Percentiles rank a stretch among this genome's conserved stretches.
These are phyloP conservation scores for Rhodotorula sp. DNA, from an alignment of 1,284 basidiomycete species.

Conservation along the genomic window DNA sequence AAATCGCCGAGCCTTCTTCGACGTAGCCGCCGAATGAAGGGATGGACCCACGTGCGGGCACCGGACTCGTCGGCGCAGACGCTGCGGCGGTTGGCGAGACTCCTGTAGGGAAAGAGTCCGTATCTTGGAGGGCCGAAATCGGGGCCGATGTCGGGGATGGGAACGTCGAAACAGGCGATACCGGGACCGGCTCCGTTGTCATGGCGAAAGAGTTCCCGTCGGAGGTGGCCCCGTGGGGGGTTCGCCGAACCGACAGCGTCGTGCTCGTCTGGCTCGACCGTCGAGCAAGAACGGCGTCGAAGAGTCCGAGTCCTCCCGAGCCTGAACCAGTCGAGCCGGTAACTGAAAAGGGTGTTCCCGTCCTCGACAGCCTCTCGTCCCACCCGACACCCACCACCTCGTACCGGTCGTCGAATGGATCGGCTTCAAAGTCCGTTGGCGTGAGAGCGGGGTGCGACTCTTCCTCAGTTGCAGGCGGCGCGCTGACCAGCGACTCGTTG, in stretches of 20 bases:
- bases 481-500: neutral
- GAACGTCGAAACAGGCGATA: too few species aligned
- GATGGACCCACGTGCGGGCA: neutral
- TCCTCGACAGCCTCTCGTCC: neutral
- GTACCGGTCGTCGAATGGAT: neutral
- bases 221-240: too few species aligned
- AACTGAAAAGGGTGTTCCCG: neutral
- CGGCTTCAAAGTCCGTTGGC: neutral
- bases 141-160: too few species aligned
- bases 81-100: neutral
- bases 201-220: too few species aligned
- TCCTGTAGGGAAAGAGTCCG: neutral
- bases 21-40: constrained; percentile 31
- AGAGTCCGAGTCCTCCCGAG: neutral
- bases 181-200: too few species aligned
- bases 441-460: neutral
- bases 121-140: too few species aligned
- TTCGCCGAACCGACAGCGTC: too few species aligned
- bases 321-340: too few species aligned
- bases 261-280: neutral
- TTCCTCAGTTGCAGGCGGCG: neutral
- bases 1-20: neutral
- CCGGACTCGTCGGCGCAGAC: neutral
- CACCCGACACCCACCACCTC: neutral
- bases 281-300: neutral